Evolutionary conservation across 805 yeast genomes (phyloP).

Genomic region (Candida silvicultrix): DNA sequence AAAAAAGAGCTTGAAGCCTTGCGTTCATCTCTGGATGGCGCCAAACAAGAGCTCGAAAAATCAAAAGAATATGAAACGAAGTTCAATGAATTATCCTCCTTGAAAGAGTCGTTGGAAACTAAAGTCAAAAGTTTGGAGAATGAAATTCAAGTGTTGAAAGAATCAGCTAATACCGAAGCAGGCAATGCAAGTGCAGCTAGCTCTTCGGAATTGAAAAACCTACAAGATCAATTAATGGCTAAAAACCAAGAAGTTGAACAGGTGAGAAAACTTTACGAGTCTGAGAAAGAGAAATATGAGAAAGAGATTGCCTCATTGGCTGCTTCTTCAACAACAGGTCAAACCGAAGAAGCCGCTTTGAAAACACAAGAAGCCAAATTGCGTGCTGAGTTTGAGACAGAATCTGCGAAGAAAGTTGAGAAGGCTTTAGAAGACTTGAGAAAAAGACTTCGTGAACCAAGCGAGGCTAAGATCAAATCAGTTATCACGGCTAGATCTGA

Average conservation of each 20-base stretch:
- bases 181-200: conserved; percentile 2
- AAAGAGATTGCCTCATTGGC: conserved; percentile 6
- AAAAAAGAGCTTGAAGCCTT: not conserved
- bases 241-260: conserved; percentile 14
- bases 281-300: conserved; percentile 15
- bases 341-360: conserved; percentile 14
- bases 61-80: conserved; percentile 33
- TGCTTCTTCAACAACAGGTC: not conserved
- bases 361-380: conserved; percentile 18
- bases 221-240: conserved; percentile 4
- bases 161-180: too few relatives aligned
- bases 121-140: conserved; percentile 9
- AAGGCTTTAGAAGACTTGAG: conserved; percentile 21
- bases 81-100: conserved; percentile 24
- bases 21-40: not conserved
- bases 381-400: conserved; percentile 21
- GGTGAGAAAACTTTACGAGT: conserved; percentile 11
- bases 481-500: conserved; percentile 22
- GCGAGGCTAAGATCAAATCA: conserved; percentile 27
- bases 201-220: conserved; percentile 5
- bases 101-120: conserved; percentile 29
- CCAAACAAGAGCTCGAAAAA: conserved; percentile 16
- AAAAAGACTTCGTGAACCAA: conserved; percentile 30
- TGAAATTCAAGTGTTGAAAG: conserved; percentile 8
- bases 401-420: conserved; percentile 17